Evolutionary conservation across 2,329 filamentous ascomycete species (phyloP).

Genomic region (Albophoma yamanashiensis): DNA sequence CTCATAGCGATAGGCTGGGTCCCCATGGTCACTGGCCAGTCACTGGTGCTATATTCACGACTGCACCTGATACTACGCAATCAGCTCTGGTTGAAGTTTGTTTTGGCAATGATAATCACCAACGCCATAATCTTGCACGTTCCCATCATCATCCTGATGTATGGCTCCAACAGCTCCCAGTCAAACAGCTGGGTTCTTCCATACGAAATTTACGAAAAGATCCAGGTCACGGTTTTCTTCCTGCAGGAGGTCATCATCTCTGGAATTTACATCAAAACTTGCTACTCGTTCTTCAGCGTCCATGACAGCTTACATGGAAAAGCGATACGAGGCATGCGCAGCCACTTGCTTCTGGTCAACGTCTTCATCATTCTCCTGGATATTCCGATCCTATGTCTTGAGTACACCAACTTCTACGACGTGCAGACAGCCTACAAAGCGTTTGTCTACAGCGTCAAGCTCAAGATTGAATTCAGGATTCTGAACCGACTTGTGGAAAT

Average conservation of each 20-base stretch:
- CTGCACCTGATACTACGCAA: conserved; percentile 47
- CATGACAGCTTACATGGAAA: conserved; percentile 16
- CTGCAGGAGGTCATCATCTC: conserved; percentile 43
- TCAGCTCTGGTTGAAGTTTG: conserved; percentile 31
- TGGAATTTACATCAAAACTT: conserved; percentile 39
- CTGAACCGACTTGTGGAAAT: conserved; percentile 19
- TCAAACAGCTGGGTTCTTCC: conserved; percentile 5
- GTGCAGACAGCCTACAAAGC: conserved; percentile 20
- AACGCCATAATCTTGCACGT: conserved; percentile 42
- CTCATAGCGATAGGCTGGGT: conserved; percentile 15
- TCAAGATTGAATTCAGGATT: conserved; percentile 22
- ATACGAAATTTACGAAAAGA: conserved; percentile 36
- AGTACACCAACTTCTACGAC: conserved; percentile 16
- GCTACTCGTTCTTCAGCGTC: conserved; percentile 32
- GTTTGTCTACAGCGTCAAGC: conserved; percentile 20
- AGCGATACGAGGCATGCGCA: conserved; percentile 7
- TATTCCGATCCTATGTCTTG: conserved; percentile 18
- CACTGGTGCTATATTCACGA: conserved; percentile 49
- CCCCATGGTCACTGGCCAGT: conserved; percentile 48
- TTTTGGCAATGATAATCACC: conserved; percentile 45
- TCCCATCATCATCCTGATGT: conserved; percentile 44
- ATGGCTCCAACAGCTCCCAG: conserved; percentile 29
- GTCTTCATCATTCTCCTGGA: conserved; percentile 29
- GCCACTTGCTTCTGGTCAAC: conserved; percentile 30
- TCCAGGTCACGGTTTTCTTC: conserved; percentile 43